Conservation (phyloP, 805 yeast species). For the Metschnikowia lachancei region DNA sequence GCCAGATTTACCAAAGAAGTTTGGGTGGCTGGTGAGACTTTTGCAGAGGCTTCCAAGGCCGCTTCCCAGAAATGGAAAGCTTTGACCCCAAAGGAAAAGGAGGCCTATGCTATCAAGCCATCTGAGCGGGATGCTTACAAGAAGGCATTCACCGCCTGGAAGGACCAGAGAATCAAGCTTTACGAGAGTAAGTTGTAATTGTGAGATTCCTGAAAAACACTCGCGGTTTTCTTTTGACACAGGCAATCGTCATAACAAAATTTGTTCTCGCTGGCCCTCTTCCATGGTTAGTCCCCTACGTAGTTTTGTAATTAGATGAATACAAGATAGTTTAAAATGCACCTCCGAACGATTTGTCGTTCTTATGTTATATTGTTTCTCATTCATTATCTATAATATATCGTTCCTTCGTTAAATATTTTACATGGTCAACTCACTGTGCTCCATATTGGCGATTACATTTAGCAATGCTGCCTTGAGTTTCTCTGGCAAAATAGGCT, state of each 20-base stretch:
- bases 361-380: neutral
- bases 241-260: neutral
- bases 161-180: constrained; percentile 25
- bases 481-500: constrained; percentile 50
- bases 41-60: constrained; percentile 27
- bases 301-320: neutral
- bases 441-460: constrained; percentile 11
- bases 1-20: constrained; percentile 31
- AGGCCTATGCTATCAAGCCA: constrained; percentile 21
- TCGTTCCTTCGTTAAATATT: neutral
- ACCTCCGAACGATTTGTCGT: neutral
- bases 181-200: constrained; percentile 1
- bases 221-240: no score
- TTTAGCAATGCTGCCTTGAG: constrained; percentile 35
- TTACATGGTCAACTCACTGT: neutral
- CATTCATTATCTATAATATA: neutral
- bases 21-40: constrained; percentile 24
- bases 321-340: neutral
- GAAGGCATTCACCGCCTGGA: constrained; percentile 30
- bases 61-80: constrained; percentile 31
- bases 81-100: constrained; percentile 31
- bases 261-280: neutral
- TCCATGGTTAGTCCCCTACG: neutral
- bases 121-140: constrained; percentile 22
- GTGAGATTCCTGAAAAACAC: neutral